Evolutionary conservation across 805 yeast genomes (phyloP), one percentile per base, ranked within the genome.

Genomic region (Wickerhamiella shivajii): DNA sequence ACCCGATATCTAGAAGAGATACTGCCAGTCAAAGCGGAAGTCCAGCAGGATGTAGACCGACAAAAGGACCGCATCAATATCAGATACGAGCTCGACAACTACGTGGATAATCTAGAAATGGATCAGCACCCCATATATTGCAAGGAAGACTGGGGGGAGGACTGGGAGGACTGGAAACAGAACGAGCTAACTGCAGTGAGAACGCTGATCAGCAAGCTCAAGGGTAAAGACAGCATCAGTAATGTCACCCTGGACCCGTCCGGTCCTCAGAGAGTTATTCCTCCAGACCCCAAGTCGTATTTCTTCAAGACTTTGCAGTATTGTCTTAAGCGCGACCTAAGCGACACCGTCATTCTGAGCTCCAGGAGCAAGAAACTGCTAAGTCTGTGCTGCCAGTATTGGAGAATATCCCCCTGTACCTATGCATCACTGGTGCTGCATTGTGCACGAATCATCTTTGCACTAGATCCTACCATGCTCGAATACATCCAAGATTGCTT

Each of bases 41-140:
- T 78, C 8, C 83, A 76, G 45, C 64, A 61, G 25, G 80, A 73
- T 45, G 51, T 75, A 2, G 50, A 59, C 26, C 53, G 53, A 18
- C 47, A 59, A 27, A 67, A 64, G 39, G 60, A 56, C 13, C 18
- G 47, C 2, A 56, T 69, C 63, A 28, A 27, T 37, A 1, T 27
- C 33, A 2, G 44, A 30, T 39, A 46, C 6, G 66, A 61, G 29
- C 32, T 61, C 23, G 35, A 39, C 27, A 36, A 18, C 21, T 37
- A 42, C 15, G 39, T 37, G 21, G 40, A 34, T n/a, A 46, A 42
- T 16, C 46, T 50, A 5, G 39, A 44, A 9, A 52, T 55, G 24
- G 49, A 49, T 14, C 51, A 57, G 10, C 45, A 47, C 3, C 53
- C 59, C 1, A 40, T 45, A 2, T 56, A 53, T 29, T 39, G 34